These are phyloP conservation scores for Candida cerambycidarum DNA, from an alignment of 805 yeast genomes.

Conservation along the genomic window DNA sequence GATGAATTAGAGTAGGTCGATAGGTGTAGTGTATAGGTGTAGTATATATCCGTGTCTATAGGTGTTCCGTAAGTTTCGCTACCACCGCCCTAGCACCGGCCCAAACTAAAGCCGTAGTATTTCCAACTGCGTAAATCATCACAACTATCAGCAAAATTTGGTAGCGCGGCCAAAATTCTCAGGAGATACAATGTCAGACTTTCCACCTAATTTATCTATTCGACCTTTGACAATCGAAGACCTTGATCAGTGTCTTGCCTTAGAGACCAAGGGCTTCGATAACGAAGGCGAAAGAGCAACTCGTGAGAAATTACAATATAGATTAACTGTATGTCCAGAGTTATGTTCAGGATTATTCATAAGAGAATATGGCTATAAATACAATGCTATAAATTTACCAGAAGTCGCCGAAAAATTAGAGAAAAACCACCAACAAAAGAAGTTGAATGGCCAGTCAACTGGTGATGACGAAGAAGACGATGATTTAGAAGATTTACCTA, in stretches of 20 bases:
- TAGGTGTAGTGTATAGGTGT: too few species aligned
- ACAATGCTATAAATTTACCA: constrained; percentile 43
- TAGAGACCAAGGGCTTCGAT: constrained; percentile 73
- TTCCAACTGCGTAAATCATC: too few species aligned
- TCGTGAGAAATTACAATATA: constrained; percentile 58
- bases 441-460: constrained; percentile 17
- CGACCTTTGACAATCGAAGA: constrained; percentile 83
- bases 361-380: constrained; percentile 56
- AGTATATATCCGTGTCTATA: too few species aligned
- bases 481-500: constrained; percentile 42
- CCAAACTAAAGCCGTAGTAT: too few species aligned
- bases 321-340: constrained; percentile 84
- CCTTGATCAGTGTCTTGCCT: constrained; percentile 53
- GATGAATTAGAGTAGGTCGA: constrained; percentile 10
- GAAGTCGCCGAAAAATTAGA: constrained; percentile 37
- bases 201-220: constrained; percentile 50
- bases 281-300: constrained; percentile 63
- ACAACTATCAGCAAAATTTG: too few species aligned
- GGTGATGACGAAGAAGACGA: constrained; percentile 22
- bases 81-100: neutral
- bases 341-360: constrained; percentile 85
- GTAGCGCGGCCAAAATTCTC: neutral
- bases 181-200: constrained; percentile 38
- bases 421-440: constrained; percentile 22
- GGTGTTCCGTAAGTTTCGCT: too few species aligned